A percentile compares a stretch with the other conserved stretches of the same genome.
phyloP scores from a whole-genome alignment of 805 yeast species.

The Saturnispora galanensis region DNA sequence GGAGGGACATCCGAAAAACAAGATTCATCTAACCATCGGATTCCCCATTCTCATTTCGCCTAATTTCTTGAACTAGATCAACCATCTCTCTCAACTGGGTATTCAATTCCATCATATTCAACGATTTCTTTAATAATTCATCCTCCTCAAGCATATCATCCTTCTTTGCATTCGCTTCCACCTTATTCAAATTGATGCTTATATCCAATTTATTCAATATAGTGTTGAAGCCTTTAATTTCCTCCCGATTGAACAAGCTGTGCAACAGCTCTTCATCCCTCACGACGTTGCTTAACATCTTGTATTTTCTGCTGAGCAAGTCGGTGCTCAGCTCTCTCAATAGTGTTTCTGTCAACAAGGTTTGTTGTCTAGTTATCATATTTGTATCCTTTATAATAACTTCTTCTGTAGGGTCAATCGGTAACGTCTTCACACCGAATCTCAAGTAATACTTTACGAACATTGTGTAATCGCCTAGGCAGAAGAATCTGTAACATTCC shows the following conservation, averaged over 20 bases:
- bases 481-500: neutral
- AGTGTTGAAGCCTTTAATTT: neutral
- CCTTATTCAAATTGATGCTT: neutral
- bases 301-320: neutral
- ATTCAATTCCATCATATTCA: neutral
- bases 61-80: neutral
- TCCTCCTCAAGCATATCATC: neutral
- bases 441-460: neutral
- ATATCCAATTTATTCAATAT: slow-evolving; percentile 1
- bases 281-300: neutral
- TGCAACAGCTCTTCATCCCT: neutral
- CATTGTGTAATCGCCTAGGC: neutral
- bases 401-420: neutral
- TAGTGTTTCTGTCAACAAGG: neutral
- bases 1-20: slow-evolving; percentile 4
- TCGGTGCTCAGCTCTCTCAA: slow-evolving; percentile 2
- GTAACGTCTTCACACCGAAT: neutral
- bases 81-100: neutral
- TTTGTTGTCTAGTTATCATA: slow-evolving; percentile 1
- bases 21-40: too few relatives aligned
- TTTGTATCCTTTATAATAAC: neutral
- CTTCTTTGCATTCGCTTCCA: neutral
- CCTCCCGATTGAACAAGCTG: neutral
- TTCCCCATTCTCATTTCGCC: too few relatives aligned
- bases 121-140: neutral